phyloP scores from a whole-genome alignment of 1,284 basidiomycete genomes.

The Xerocomus amazonicus region DNA sequence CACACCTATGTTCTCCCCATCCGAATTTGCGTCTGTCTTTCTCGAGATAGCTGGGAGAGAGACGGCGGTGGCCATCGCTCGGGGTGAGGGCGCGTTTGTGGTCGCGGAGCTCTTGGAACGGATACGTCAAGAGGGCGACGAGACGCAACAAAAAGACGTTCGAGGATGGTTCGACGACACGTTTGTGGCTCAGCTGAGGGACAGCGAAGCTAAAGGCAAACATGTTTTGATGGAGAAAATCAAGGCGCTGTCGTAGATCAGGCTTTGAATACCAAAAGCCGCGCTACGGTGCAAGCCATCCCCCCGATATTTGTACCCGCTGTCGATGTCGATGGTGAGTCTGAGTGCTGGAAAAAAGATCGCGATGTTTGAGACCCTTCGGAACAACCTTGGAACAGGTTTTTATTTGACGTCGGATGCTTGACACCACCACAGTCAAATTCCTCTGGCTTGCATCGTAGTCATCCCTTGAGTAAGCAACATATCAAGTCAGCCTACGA shows the following conservation, averaged over 20 bases:
- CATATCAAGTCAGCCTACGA: too few species aligned
- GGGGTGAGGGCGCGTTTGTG: conserved; percentile 72
- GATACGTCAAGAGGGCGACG: conserved; percentile 43
- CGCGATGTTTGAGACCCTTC: too few species aligned
- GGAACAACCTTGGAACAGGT: too few species aligned
- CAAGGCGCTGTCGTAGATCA: conserved; percentile 2
- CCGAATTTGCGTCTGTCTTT: conserved; percentile 57
- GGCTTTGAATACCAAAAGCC: neutral
- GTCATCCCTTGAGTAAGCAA: too few species aligned
- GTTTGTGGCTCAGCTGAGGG: conserved; percentile 1
- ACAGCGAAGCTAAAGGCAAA: conserved; percentile 3
- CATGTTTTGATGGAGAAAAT: conserved; percentile 1
- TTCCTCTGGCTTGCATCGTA: too few species aligned
- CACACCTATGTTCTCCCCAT: conserved; percentile 49
- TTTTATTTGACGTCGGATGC: too few species aligned
- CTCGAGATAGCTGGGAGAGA: conserved; percentile 56
- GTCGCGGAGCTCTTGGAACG: conserved; percentile 74
- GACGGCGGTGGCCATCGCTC: conserved; percentile 55
- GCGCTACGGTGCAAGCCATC: too few species aligned
- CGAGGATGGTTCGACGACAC: conserved; percentile 54
- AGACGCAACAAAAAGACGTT: conserved; percentile 39
- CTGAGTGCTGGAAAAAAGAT: too few species aligned
- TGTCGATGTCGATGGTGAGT: too few species aligned
- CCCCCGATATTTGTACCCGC: too few species aligned
- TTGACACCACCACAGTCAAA: too few species aligned